Conservation (phyloP, 164 flowering plant species). For the grape (Vitis vinifera) region ASM3070453v1 NC_081806.1:2361501-2362000, state of each 20-base stretch:
- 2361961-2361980: conserved; percentile 68
- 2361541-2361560: conserved; percentile 25
- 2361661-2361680: conserved; percentile 10
- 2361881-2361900: conserved; percentile 97
- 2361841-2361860: conserved; percentile 27
- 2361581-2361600: conserved; percentile 15
- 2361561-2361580: conserved; percentile 14
- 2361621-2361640: conserved; percentile 22
- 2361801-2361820: neutral
- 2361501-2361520: neutral
- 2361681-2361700: conserved; percentile 15
- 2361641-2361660: conserved; percentile 24
- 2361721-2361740: neutral
- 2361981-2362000: conserved; percentile 77
- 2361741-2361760: neutral
- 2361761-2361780: neutral
- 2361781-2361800: conserved; percentile 15
- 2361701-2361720: conserved; percentile 15
- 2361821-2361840: conserved; percentile 8
- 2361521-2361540: conserved; percentile 4
- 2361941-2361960: conserved; percentile 93
- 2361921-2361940: conserved; percentile 95
- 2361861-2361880: conserved; percentile 95
- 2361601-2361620: conserved; percentile 14
- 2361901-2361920: conserved; percentile 87